Percentiles rank a stretch among this genome's conserved stretches.
Conservation (phyloP, 2,329 filamentous ascomycete species). For the Stemphylium lycopersici region DNA sequence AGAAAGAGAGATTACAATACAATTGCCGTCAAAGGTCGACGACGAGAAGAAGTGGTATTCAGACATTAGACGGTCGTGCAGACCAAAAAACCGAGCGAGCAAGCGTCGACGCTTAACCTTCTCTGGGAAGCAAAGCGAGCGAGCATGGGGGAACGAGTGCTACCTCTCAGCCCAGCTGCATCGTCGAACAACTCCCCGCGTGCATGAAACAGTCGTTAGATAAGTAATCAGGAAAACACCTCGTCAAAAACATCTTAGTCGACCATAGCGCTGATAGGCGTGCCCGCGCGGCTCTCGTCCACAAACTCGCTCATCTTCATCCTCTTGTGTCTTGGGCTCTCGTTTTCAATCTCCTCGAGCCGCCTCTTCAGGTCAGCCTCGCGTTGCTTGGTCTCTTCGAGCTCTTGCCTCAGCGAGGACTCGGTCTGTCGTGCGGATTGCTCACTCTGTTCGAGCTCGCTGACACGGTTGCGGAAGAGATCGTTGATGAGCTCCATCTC, state of each 20-base stretch:
- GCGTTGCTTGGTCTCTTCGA: slow-evolving; percentile 76
- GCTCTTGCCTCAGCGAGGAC: slow-evolving; percentile 62
- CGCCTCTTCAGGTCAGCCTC: slow-evolving; percentile 83
- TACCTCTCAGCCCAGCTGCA: slow-evolving; percentile 14
- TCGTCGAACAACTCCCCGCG: slow-evolving; percentile 11
- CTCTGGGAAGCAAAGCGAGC: slow-evolving; percentile 6
- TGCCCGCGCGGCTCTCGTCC: slow-evolving; percentile 51
- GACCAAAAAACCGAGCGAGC: slow-evolving; percentile 26
- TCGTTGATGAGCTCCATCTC: slow-evolving; percentile 93
- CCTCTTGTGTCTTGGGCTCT: slow-evolving; percentile 61
- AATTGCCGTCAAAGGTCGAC: slow-evolving; percentile 13
- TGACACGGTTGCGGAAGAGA: slow-evolving; percentile 69
- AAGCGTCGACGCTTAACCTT: slow-evolving; percentile 33
- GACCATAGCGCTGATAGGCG: slow-evolving; percentile 41
- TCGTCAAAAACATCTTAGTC: slow-evolving; percentile 23
- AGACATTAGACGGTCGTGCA: slow-evolving; percentile 44
- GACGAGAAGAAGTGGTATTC: slow-evolving; percentile 33
- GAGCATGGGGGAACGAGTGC: slow-evolving; percentile 8
- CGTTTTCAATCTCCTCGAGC: slow-evolving; percentile 67
- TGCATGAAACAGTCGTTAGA: slow-evolving; percentile 19
- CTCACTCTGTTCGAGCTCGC: slow-evolving; percentile 78
- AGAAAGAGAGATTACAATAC: slow-evolving; percentile 36
- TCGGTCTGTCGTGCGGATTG: slow-evolving; percentile 65
- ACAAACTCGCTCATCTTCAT: slow-evolving; percentile 63
- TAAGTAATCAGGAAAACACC: slow-evolving; percentile 13